phyloP scores from a whole-genome alignment of 1,284 basidiomycete species.

The Tausonia pullulans region DNA sequence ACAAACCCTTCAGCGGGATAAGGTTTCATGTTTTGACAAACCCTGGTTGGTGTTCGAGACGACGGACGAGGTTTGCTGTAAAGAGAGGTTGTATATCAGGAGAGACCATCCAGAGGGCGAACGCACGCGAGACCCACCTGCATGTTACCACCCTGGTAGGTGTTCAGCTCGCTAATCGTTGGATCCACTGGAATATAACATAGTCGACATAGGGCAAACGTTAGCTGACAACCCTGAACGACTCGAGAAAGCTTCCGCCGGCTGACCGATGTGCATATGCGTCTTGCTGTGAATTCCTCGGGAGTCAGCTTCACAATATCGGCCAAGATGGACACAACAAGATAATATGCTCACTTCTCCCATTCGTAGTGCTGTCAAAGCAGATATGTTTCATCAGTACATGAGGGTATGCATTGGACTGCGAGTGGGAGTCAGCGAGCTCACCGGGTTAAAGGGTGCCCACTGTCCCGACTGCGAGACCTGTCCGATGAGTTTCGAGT shows the following conservation, averaged over 20 bases:
- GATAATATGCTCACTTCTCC: neutral
- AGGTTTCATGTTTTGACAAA: slow-evolving; percentile 24
- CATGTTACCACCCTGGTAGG: slow-evolving; percentile 39
- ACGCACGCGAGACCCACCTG: neutral
- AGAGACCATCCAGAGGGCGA: neutral
- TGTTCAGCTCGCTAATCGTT: slow-evolving; percentile 39
- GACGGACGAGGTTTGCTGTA: slow-evolving; percentile 50
- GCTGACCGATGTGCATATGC: neutral
- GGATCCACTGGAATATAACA: slow-evolving; percentile 17
- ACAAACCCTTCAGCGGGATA: neutral
- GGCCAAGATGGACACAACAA: no score
- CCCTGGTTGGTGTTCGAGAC: slow-evolving; percentile 39
- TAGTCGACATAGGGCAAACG: neutral
- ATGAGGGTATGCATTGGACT: slow-evolving; percentile 26
- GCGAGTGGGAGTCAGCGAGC: slow-evolving; percentile 40
- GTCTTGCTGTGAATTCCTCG: neutral
- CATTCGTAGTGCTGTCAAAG: neutral
- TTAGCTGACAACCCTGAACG: neutral
- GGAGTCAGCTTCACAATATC: no score
- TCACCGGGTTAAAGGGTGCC: slow-evolving; percentile 27
- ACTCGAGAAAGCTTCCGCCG: neutral
- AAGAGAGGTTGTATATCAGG: slow-evolving; percentile 9
- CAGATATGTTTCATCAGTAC: neutral
- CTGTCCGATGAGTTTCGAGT: slow-evolving; percentile 30
- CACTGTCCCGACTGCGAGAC: slow-evolving; percentile 33